These are phyloP conservation scores for Leishmania mexicana DNA, from an alignment of 208 protist genomes.

Conservation along the genomic window DNA sequence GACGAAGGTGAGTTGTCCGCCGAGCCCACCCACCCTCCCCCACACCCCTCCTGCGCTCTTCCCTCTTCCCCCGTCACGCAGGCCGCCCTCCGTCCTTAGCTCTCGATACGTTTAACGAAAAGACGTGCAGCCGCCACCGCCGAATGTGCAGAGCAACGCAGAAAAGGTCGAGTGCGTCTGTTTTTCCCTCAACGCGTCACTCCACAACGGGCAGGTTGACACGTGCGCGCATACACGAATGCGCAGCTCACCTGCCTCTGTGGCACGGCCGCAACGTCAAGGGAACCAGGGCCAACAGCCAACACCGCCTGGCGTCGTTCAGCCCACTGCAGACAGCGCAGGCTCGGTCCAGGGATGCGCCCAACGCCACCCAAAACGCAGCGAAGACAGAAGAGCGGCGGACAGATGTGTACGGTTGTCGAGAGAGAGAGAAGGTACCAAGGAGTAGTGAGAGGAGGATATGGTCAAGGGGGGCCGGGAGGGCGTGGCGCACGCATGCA, in stretches of 20 bases:
- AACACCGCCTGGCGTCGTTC: background rate
- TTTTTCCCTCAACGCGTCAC: background rate
- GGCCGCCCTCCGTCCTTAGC: background rate
- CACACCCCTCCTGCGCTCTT: background rate
- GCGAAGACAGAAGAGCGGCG: background rate
- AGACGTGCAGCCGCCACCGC: background rate
- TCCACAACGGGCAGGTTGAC: background rate
- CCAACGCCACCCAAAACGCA: background rate
- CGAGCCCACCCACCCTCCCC: background rate
- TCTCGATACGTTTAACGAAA: background rate
- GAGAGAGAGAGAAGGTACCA: conserved; percentile 4
- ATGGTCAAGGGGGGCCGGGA: too few relatives aligned
- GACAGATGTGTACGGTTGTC: background rate
- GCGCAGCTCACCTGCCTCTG: background rate
- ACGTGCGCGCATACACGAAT: background rate
- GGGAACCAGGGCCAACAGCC: background rate
- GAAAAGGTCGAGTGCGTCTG: background rate
- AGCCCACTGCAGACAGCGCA: background rate
- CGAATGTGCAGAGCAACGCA: background rate
- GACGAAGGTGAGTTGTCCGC: background rate
- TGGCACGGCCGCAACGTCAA: background rate
- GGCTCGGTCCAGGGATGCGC: background rate
- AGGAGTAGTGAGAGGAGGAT: too few relatives aligned
- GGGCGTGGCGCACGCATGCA: background rate
- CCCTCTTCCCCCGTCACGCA: background rate